These are phyloP conservation scores for Mortierella sp. DNA, from an alignment of 371 early-diverging fungal genomes.

Conservation along the genomic window DNA sequence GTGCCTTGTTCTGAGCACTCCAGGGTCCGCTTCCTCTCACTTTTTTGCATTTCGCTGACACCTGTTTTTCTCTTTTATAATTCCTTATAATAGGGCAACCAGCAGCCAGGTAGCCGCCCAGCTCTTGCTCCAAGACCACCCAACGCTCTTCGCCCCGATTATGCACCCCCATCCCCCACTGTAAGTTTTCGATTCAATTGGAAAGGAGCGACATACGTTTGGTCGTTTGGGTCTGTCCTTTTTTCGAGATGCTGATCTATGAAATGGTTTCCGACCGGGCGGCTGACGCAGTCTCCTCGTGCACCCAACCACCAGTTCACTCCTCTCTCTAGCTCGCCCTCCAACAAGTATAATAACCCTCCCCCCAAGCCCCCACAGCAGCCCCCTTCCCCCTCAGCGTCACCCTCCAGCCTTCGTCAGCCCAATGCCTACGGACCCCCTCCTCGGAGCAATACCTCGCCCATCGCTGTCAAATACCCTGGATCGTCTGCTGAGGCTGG, in stretches of 20 bases:
- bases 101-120: slow-evolving; percentile 43
- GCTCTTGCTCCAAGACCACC: slow-evolving; percentile 46
- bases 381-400: slow-evolving; percentile 27
- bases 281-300: slow-evolving; percentile 21
- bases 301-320: slow-evolving; percentile 37
- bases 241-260: slow-evolving; percentile 6
- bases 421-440: slow-evolving; percentile 42
- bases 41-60: not conserved
- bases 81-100: slow-evolving; percentile 18
- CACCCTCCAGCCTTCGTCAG: slow-evolving; percentile 35
- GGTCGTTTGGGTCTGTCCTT: not conserved
- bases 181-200: slow-evolving; percentile 23
- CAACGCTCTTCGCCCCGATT: slow-evolving; percentile 37
- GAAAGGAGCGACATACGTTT: not conserved
- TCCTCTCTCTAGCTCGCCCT: slow-evolving; percentile 40
- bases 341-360: slow-evolving; percentile 30
- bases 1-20: not conserved
- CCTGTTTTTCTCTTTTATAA: not conserved
- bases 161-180: slow-evolving; percentile 46
- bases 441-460: slow-evolving; percentile 24
- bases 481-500: slow-evolving; percentile 3
- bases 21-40: slow-evolving; percentile 4
- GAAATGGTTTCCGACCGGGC: slow-evolving; percentile 1
- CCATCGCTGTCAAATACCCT: slow-evolving; percentile 4
- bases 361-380: slow-evolving; percentile 27